Evolutionary conservation across 2,329 filamentous ascomycete genomes (phyloP), one percentile per base, ranked within the genome.

Genomic region (Phialemoniopsis sp.): DNA sequence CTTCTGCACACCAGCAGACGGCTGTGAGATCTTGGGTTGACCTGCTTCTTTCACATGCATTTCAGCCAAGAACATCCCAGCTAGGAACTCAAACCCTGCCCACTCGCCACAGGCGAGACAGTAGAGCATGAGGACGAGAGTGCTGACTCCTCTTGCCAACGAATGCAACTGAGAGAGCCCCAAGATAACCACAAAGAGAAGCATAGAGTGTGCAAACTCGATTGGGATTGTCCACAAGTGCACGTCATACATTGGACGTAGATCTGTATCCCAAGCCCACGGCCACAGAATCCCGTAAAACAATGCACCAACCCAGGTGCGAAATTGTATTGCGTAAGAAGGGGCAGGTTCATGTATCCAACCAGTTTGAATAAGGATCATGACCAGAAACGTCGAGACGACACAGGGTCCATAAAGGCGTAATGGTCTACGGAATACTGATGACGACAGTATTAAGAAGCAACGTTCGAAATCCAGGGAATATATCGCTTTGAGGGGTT

Each of bases 191-290:
- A 62, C 46, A 40, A 71, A 70, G 8, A 70, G 47, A 15, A 68
- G 47, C 58, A 71, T 60, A 8, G 68, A 72, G 49, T 68, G 61
- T 17, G 58, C 63, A 38, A 70, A 66, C 40, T 73, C 68, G 40
- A 70, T 60, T 1, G 70, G 66, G 14, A 73, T 69, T 3, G 69
- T 72, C 70, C 68, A 73, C 13, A 72, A 55, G 38, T 71, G 67
- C 9, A 64, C 51, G 42, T 70, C 64, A 42, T 69, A 72, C 5
- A 46, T 51, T 7, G 58, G 60, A 14, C 52, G 51, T 35, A 64
- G 39, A 38, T 61, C 53, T 3, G 34, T 37, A 29, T 64, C 58
- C 58, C 58, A 62, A 4, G 50, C 50, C 58, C 59, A 62, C n/a
- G 57, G 56, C 55, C 59, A 63, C 14, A 52, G 51, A 32, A 62